phyloP scores from a whole-genome alignment of 2,329 filamentous ascomycete genomes.

The Ophiostoma novo-ulmi region DNA sequence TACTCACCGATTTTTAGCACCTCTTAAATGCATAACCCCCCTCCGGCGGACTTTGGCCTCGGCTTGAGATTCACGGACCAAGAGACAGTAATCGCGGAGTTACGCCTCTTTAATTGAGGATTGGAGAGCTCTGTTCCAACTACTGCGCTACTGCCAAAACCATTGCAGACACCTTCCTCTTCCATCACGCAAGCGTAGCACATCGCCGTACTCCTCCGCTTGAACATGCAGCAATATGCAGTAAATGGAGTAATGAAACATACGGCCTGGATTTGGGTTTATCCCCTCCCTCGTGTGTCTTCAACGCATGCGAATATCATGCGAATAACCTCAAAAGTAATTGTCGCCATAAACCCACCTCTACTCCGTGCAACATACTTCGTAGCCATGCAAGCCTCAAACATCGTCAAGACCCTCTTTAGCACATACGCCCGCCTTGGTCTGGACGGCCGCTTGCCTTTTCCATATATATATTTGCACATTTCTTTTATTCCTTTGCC shows the following conservation, averaged over 20 bases:
- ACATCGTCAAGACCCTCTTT: background rate
- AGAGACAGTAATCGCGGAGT: background rate
- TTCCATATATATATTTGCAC: background rate
- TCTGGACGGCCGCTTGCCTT: background rate
- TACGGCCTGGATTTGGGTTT: background rate
- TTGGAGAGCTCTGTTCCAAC: background rate
- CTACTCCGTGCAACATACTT: background rate
- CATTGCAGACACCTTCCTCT: background rate
- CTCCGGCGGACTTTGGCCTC: background rate
- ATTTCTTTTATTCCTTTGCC: background rate
- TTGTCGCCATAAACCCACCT: background rate
- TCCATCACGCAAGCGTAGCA: background rate
- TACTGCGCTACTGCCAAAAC: background rate
- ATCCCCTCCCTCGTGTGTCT: background rate
- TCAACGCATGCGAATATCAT: background rate
- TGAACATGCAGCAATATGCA: background rate
- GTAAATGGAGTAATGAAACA: too few relatives aligned
- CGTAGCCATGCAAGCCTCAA: background rate
- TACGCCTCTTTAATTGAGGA: background rate
- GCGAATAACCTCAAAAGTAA: background rate
- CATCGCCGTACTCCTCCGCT: background rate
- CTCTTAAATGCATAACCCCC: background rate
- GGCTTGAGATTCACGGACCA: background rate
- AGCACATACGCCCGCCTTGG: background rate
- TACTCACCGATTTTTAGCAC: background rate